Evolutionary conservation across 1,284 basidiomycete genomes (phyloP).

Genomic region (Amylostereum areolatum): DNA sequence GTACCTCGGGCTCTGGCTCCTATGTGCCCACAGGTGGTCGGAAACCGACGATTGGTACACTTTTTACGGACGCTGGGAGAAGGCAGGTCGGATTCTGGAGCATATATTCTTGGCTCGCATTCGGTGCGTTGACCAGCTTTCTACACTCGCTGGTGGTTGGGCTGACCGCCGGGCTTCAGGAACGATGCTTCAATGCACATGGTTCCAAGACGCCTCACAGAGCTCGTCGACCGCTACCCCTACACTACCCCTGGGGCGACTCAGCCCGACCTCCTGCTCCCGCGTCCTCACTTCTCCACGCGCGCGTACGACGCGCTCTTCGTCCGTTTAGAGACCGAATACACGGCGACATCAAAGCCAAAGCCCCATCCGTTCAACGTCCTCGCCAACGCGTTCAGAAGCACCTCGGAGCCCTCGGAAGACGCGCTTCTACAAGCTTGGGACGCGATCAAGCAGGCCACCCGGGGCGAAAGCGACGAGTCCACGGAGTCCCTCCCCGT

Average conservation of each 20-base stretch:
- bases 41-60: constrained; percentile 46
- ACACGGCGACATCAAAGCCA: constrained; percentile 26
- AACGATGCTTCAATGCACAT: constrained; percentile 49
- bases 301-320: constrained; percentile 54
- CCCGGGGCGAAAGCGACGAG: constrained; percentile 17
- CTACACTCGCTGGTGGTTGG: background rate
- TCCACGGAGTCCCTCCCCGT: constrained; percentile 13
- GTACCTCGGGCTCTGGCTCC: constrained; percentile 66
- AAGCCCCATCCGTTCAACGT: constrained; percentile 51
- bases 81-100: constrained; percentile 60
- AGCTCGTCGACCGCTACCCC: constrained; percentile 63
- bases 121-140: constrained; percentile 37
- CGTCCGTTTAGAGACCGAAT: constrained; percentile 48
- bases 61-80: constrained; percentile 73
- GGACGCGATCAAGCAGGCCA: constrained; percentile 45
- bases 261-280: constrained; percentile 38
- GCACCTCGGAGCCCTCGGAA: too few relatives aligned
- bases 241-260: constrained; percentile 37
- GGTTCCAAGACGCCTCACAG: constrained; percentile 64
- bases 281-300: constrained; percentile 60
- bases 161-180: constrained; percentile 27
- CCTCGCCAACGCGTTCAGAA: constrained; percentile 58
- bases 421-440: constrained; percentile 32
- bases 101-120: constrained; percentile 67
- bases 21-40: constrained; percentile 39